A percentile compares a stretch with the other conserved stretches of the same genome.
Evolutionary conservation across 345 rosid genomes (phyloP).

Genomic region (Salix koriyanagi): DNA sequence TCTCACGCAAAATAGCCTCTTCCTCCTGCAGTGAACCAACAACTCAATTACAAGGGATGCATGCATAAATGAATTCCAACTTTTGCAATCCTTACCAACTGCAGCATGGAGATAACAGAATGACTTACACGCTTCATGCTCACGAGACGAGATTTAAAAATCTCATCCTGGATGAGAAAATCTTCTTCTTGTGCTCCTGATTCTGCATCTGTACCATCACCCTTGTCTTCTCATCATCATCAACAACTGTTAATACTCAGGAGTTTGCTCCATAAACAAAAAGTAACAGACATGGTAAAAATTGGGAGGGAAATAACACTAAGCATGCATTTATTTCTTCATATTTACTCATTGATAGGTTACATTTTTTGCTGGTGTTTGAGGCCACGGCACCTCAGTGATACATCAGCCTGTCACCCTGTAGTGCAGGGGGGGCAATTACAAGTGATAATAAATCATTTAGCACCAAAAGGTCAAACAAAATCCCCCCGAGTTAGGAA

Average conservation of each 20-base stretch:
- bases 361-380: neutral
- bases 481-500: neutral
- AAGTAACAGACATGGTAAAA: neutral
- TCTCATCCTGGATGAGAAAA: slow-evolving; percentile 80
- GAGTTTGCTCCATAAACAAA: neutral
- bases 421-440: neutral
- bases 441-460: neutral
- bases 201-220: slow-evolving; percentile 74
- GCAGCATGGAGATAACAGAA: neutral
- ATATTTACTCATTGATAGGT: neutral
- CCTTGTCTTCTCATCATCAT: slow-evolving; percentile 61
- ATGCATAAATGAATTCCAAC: neutral
- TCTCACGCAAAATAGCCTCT: slow-evolving; percentile 82
- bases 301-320: neutral
- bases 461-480: neutral
- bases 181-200: slow-evolving; percentile 82
- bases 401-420: neutral
- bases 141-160: slow-evolving; percentile 84
- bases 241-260: neutral
- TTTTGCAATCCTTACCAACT: neutral
- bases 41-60: neutral
- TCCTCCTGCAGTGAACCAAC: slow-evolving; percentile 63
- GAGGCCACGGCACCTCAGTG: neutral
- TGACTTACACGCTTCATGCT: slow-evolving; percentile 89
- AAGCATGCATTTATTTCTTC: neutral